Base-by-base conservation (phyloP, 2,329 filamentous ascomycete species). In the Calonectria pteridis region DNA sequence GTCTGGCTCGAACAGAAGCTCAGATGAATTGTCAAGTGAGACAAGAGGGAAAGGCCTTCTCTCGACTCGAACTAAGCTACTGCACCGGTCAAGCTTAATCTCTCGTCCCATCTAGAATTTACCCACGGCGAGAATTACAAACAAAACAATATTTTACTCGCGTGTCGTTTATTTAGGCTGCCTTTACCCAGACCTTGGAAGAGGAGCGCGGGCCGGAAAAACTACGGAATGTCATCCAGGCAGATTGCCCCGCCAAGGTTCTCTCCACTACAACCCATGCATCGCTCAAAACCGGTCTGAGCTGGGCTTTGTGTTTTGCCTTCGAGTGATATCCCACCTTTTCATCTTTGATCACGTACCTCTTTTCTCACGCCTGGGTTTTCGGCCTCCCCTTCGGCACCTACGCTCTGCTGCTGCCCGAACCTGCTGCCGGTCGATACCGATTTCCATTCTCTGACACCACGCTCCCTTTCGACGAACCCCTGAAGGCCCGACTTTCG, bases 241-340 rank as follows among this genome's bases (percentile, higher is more conserved):
- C 72, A 73, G 58, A 80, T 79, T 82, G 82, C 82, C 82, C 82
- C 82, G 81, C 82, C 81, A 82, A 82, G 72, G 67, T 70, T 77
- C 74, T 74, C 74, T 79, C 76, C 76, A 67, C 72, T 55, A 62
- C 40, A 46, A 59, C 66, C 70, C 62, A 71, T 69, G 58, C 58
- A 64, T 76, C 65, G 69, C 76, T 53, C 76, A 74, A 76, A 75
- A 58, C 75, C 55, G 63, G 71, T 73, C 66, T 59, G 69, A 77
- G 72, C 73, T 77, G 73, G 79, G 75, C 78, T 80, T 75, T 78
- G 73, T 80, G 75, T 79, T 80, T 81, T 80, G 72, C 74, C 77
- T 77, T 68, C 76, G 75, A 74, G 73, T 76, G 73, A 75, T 76
- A 79, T 81, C 75, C 79, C 76, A 79, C 79, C 70, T 77, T 43